Conservation (phyloP, 495 filamentous ascomycete genomes). For the Annulohypoxylon bovei region DNA sequence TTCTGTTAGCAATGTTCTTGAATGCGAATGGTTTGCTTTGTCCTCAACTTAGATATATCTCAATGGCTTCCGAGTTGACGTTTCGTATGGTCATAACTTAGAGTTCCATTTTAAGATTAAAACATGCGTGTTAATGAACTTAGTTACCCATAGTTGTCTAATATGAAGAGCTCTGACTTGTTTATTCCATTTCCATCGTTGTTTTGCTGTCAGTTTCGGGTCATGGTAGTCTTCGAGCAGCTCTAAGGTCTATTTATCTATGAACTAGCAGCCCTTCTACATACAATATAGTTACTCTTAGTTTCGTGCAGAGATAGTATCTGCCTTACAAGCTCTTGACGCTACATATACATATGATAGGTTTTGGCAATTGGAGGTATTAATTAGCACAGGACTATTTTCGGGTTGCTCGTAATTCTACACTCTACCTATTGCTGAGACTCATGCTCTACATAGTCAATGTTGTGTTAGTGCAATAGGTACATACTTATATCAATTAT, state of each 20-base stretch:
- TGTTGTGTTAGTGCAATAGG: no score
- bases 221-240: background rate
- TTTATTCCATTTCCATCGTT: background rate
- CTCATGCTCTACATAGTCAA: no score
- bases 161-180: background rate
- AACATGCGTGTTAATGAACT: background rate
- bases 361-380: no score
- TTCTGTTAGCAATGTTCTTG: background rate
- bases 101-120: background rate
- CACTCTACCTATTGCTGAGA: no score
- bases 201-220: background rate
- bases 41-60: background rate
- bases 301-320: no score
- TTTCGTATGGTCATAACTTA: background rate
- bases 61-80: background rate
- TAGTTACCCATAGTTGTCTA: background rate
- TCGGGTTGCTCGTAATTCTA: no score
- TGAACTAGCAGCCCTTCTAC: background rate
- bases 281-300: background rate
- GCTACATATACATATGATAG: no score
- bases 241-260: background rate
- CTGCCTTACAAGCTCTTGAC: no score
- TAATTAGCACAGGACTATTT: no score
- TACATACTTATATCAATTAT: no score
- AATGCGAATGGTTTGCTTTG: background rate